These are phyloP conservation scores for Phaeomoniella chlamydospora DNA, from an alignment of 2,329 filamentous ascomycete species.

Conservation along the genomic window DNA sequence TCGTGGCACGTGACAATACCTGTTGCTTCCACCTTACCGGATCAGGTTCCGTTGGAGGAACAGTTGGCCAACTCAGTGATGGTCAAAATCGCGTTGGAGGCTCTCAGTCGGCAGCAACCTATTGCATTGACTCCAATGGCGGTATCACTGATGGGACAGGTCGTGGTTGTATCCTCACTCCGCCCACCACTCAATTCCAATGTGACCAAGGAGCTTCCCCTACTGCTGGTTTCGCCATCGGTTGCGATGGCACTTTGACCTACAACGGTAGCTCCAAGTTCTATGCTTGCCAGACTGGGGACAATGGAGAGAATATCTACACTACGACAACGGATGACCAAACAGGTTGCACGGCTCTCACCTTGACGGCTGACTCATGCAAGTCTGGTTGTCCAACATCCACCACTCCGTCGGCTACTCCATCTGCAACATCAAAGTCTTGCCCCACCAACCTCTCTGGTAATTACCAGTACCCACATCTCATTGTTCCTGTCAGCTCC, in stretches of 20 bases:
- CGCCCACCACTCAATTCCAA: conserved; percentile 44
- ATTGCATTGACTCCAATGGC: conserved; percentile 38
- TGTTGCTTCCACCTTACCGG: conserved; percentile 41
- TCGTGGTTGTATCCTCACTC: conserved; percentile 49
- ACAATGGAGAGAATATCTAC: conserved; percentile 26
- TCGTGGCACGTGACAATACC: conserved; percentile 19
- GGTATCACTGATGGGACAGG: conserved; percentile 39
- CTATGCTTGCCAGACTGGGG: conserved; percentile 43
- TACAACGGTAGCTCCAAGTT: conserved; percentile 39
- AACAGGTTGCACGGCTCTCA: conserved; percentile 18
- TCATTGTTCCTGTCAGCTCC: conserved; percentile 47
- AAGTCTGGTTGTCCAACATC: conserved; percentile 5
- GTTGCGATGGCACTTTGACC: conserved; percentile 35
- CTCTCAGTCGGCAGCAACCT: conserved; percentile 28
- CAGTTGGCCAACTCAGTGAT: conserved; percentile 44
- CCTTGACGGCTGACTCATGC: conserved; percentile 22
- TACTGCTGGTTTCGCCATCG: conserved; percentile 41
- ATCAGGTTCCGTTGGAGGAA: conserved; percentile 33
- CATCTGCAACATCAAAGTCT: conserved; percentile 4
- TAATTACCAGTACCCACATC: conserved; percentile 42
- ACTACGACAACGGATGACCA: conserved; percentile 18
- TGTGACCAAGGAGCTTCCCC: conserved; percentile 41
- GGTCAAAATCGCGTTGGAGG: conserved; percentile 48
- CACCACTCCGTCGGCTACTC: neutral
- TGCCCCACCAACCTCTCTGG: conserved; percentile 33